Percentiles rank a stretch among this genome's conserved stretches.
Evolutionary conservation across 2,329 filamentous ascomycete species (phyloP).

Genomic region (Apiospora koreana): DNA sequence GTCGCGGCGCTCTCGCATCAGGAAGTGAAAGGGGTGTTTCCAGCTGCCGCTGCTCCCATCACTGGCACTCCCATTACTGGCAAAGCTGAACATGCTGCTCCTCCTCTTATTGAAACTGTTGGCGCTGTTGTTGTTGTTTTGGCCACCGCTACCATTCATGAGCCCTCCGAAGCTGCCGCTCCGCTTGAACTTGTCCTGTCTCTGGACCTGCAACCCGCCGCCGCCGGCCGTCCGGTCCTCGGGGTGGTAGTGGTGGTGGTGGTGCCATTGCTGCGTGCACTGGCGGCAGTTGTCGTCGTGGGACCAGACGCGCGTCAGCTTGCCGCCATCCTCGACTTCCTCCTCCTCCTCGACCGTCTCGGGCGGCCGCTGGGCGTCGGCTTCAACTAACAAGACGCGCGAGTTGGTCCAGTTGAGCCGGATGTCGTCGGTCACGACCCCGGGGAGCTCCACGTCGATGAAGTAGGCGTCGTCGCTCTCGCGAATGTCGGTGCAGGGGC

Average conservation of each 20-base stretch:
- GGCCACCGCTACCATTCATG: not conserved
- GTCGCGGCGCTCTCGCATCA: not conserved
- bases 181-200: not conserved
- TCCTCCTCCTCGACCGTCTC: not conserved
- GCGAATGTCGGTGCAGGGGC: conserved; percentile 1
- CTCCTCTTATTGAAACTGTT: not conserved
- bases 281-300: not conserved
- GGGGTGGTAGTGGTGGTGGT: not conserved
- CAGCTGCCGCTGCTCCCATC: not conserved
- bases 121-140: not conserved
- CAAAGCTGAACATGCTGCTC: not conserved
- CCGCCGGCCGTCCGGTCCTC: not conserved
- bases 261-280: conserved; percentile 1
- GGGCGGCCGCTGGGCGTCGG: not conserved
- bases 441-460: not conserved
- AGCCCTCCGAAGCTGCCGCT: not conserved
- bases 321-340: not conserved
- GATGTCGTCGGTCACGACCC: not conserved
- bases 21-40: not conserved
- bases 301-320: not conserved
- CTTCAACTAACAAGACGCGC: not conserved
- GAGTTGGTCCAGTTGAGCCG: not conserved
- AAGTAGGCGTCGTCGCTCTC: conserved; percentile 1
- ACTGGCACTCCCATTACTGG: not conserved
- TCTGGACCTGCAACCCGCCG: not conserved